A percentile compares a stretch with the other conserved stretches of the same genome.
Conservation (phyloP, 176 grass and related monocot species). For the Rhynchospora breviuscula region DNA sequence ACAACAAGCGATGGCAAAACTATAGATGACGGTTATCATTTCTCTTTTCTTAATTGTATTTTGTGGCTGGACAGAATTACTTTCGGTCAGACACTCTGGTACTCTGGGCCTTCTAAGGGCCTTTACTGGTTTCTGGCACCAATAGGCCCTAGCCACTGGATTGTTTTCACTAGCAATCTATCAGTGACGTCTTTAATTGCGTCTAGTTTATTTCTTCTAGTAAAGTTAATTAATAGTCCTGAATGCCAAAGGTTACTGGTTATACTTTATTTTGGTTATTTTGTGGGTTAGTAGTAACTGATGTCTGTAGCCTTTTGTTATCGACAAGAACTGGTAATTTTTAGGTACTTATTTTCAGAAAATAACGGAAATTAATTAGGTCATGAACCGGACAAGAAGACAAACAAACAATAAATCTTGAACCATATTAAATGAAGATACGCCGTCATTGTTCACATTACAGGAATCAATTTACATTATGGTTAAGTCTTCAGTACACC, state of each 20-base stretch:
- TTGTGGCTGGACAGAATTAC: neutral
- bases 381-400: neutral
- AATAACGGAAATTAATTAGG: neutral
- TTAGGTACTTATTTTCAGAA: neutral
- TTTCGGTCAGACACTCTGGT: neutral
- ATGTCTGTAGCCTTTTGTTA: neutral
- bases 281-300: neutral
- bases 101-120: neutral
- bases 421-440: neutral
- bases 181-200: neutral
- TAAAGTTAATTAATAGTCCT: too few relatives aligned
- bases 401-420: neutral
- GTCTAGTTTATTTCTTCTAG: neutral
- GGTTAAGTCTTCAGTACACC: too few relatives aligned
- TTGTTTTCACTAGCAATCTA: neutral
- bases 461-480: too few relatives aligned
- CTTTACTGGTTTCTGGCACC: neutral
- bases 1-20: too few relatives aligned
- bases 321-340: neutral
- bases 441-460: neutral
- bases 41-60: too few relatives aligned
- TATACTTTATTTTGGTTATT: neutral
- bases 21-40: too few relatives aligned
- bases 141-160: neutral
- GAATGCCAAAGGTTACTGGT: neutral